Percentiles rank a stretch among this genome's conserved stretches.
phyloP scores from a whole-genome alignment of 1,139 yeast genomes.

The Diutina catenulata region DNA sequence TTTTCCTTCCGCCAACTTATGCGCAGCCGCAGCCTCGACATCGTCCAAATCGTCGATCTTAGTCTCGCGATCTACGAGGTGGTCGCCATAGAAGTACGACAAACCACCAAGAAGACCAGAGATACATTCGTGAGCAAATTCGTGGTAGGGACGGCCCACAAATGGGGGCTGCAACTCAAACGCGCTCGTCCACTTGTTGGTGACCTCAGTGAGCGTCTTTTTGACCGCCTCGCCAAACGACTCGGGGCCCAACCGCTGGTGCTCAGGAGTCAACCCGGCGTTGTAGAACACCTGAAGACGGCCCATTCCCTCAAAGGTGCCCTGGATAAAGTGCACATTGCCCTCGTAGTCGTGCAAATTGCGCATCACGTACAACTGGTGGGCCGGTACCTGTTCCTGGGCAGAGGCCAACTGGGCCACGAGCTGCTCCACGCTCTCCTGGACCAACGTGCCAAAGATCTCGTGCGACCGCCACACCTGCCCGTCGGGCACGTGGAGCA shows the following conservation, averaged over 20 bases:
- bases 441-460: slow-evolving; percentile 55
- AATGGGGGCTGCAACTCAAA: slow-evolving; percentile 49
- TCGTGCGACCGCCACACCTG: slow-evolving; percentile 76
- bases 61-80: slow-evolving; percentile 66
- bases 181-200: slow-evolving; percentile 37
- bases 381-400: slow-evolving; percentile 26
- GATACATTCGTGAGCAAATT: slow-evolving; percentile 66
- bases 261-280: slow-evolving; percentile 26
- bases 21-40: slow-evolving; percentile 13
- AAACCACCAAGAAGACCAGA: slow-evolving; percentile 86
- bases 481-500: slow-evolving; percentile 61
- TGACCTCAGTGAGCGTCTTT: slow-evolving; percentile 19
- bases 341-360: slow-evolving; percentile 57
- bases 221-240: slow-evolving; percentile 22
- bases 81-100: slow-evolving; percentile 83
- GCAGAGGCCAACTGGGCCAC: slow-evolving; percentile 22
- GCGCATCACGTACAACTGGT: slow-evolving; percentile 42
- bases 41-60: slow-evolving; percentile 53
- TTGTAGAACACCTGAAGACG: slow-evolving; percentile 64
- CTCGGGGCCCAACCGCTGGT: slow-evolving; percentile 29
- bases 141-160: slow-evolving; percentile 25
- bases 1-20: slow-evolving; percentile 27
- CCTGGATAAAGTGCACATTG: slow-evolving; percentile 70
- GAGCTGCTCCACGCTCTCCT: slow-evolving; percentile 51
- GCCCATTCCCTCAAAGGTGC: slow-evolving; percentile 60